phyloP scores from a whole-genome alignment of 2,329 filamentous ascomycete species.

The Xylariomycetidae sp. region DNA sequence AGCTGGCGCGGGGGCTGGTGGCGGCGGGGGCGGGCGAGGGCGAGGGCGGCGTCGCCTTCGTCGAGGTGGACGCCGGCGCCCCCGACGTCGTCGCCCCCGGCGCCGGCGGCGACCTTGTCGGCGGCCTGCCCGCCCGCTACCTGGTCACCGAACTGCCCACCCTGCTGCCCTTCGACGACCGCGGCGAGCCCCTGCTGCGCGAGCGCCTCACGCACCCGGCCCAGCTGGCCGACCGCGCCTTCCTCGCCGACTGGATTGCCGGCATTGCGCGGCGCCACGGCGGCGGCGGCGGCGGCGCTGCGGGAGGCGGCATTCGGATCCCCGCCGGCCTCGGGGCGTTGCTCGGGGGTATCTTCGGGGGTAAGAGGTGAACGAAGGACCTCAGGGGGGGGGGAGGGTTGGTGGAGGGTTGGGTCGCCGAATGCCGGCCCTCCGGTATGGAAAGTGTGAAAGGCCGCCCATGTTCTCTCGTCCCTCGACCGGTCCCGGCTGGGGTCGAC shows the following conservation, averaged over 20 bases:
- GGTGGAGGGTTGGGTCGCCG: too few relatives aligned
- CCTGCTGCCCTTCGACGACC: constrained; percentile 50
- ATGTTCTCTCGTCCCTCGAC: too few relatives aligned
- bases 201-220: constrained; percentile 45
- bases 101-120: background rate
- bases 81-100: constrained; percentile 45
- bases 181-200: constrained; percentile 43
- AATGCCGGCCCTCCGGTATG: too few relatives aligned
- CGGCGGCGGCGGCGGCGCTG: constrained; percentile 37
- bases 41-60: constrained; percentile 50
- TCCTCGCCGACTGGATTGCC: constrained; percentile 48
- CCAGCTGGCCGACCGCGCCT: constrained; percentile 41
- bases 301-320: constrained; percentile 26
- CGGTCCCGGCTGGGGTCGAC: too few relatives aligned
- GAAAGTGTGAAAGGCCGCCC: too few relatives aligned
- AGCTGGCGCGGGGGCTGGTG: too few relatives aligned
- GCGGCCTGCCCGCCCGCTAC: constrained; percentile 44
- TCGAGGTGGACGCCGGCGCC: constrained; percentile 50
- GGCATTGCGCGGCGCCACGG: constrained; percentile 43
- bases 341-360: constrained; percentile 25
- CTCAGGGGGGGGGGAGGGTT: too few relatives aligned
- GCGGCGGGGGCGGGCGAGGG: constrained; percentile 46
- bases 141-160: constrained; percentile 55
- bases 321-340: constrained; percentile 26
- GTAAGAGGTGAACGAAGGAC: too few relatives aligned